Evolutionary conservation across 2,329 filamentous ascomycete species (phyloP).

Genomic region (Samsoniella hepiali): DNA sequence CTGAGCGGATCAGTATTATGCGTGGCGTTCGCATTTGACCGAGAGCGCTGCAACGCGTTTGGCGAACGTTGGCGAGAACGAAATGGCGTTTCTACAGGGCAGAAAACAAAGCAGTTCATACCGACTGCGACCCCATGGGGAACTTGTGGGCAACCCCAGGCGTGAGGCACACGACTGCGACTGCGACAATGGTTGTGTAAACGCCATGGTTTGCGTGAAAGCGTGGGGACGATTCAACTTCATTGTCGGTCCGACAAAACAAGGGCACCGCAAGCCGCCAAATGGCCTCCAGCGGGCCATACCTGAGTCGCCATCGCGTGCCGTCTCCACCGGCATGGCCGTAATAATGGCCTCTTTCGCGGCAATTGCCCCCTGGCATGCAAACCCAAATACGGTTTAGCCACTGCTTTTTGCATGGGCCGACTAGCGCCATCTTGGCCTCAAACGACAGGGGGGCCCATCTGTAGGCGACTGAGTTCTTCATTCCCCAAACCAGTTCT

Average conservation of each 20-base stretch:
- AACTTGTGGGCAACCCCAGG: conserved; percentile 12
- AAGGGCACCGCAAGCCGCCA: not conserved
- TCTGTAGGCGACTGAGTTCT: not conserved
- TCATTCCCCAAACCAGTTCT: not conserved
- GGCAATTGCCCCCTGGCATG: conserved; percentile 6
- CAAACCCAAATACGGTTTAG: not conserved
- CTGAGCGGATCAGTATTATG: not conserved
- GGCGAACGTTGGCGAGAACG: not conserved
- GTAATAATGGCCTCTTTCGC: not conserved
- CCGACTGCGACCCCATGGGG: not conserved
- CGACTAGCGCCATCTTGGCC: not conserved
- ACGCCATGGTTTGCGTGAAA: not conserved
- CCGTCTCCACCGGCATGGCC: conserved; percentile 3
- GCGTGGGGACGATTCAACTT: not conserved
- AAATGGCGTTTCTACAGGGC: not conserved
- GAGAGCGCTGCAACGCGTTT: not conserved
- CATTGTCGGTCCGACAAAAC: conserved; percentile 7
- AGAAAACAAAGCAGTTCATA: not conserved
- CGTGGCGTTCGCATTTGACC: not conserved
- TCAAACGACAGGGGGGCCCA: not conserved
- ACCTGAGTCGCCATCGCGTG: not conserved
- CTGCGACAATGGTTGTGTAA: not conserved
- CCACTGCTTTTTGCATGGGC: not conserved
- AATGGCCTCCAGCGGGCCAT: not conserved
- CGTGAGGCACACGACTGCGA: not conserved